A percentile compares a stretch with the other conserved stretches of the same genome.
phyloP scores from a whole-genome alignment of 2,329 filamentous ascomycete genomes.

The Catunica adiposa region DNA sequence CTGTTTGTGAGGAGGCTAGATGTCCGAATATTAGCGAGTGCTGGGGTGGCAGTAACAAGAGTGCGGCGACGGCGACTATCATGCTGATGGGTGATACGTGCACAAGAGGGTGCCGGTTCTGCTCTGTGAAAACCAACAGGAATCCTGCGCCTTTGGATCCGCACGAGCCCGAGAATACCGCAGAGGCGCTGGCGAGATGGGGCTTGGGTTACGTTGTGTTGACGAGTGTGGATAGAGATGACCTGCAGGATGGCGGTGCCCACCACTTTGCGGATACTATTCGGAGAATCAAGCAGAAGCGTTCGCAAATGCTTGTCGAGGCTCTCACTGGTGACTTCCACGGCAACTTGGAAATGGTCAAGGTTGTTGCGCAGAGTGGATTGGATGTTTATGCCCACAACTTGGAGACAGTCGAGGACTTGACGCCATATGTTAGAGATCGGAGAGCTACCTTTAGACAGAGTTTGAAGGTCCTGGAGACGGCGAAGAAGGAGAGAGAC shows the following conservation, averaged over 20 bases:
- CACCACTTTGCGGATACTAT: conserved; percentile 88
- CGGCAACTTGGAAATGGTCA: conserved; percentile 76
- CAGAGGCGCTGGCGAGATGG: conserved; percentile 84
- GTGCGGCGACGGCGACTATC: conserved; percentile 86
- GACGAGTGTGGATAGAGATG: conserved; percentile 85
- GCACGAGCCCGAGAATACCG: conserved; percentile 92
- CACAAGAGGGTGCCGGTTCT: conserved; percentile 90
- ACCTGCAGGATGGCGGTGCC: conserved; percentile 76
- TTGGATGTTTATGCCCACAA: conserved; percentile 97
- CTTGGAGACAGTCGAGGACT: conserved; percentile 78
- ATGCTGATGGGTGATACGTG: conserved; percentile 99
- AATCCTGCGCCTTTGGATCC: conserved; percentile 66
- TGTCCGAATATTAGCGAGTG: conserved; percentile 97
- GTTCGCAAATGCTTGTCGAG: conserved; percentile 61
- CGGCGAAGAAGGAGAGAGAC: conserved; percentile 57
- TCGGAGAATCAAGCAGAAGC: conserved; percentile 77
- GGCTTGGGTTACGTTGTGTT: conserved; percentile 91
- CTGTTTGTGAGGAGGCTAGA: conserved; percentile 91
- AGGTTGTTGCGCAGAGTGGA: conserved; percentile 67
- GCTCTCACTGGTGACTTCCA: conserved; percentile 74
- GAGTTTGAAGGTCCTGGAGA: conserved; percentile 60
- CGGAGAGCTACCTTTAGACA: conserved; percentile 78
- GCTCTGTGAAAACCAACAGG: conserved; percentile 81
- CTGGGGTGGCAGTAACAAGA: conserved; percentile 84
- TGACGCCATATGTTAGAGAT: conserved; percentile 83